Evolutionary conservation across 352 stramenopile species (phyloP), one percentile per base, ranked within the genome.

Genomic region (Globisporangium spinosum): DNA sequence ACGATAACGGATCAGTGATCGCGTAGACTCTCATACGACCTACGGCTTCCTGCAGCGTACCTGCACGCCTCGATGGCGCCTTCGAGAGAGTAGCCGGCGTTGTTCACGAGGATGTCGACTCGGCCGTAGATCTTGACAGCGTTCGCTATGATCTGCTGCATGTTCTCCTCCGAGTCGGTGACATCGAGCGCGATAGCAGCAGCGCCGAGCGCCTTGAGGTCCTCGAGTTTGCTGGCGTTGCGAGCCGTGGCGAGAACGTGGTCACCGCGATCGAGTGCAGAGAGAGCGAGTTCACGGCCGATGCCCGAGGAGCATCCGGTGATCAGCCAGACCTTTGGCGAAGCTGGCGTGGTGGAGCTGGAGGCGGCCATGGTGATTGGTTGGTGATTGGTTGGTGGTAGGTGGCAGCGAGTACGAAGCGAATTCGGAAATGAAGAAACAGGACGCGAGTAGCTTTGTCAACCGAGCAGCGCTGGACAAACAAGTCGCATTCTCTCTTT

Each of bases 21-120:
- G 29, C 4, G 4, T 8, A 32, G 29, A 32, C 38, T 45, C 38
- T 4, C 13, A 45, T 3, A 45, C 38, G 12, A 45, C 4, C 12
- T 45, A 20, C 12, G 38, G 0, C 38, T 7, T 45, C 12, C 12
- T 17, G 17, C 13, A 45, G 13, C 38, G 3, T 45, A 45, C 38
- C 38, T 45, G 38, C 38, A 45, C 38, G 38, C 12, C 4, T 45
- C 38, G 38, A 45, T 45, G 12, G 38, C 13, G 38, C 38, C 38
- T 45, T 45, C 12, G 38, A 45, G 38, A 20, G 38, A 45, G 12
- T 45, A 45, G 0, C 78, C 80, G 40, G 77, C 82, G 65, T 90
- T 90, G 72, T 88, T 87, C 57, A 90, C 64, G 32, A 90, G 51
- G 10, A 90, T 53, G 43, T 88, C 78, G 20, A 90, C 54, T 0